These are phyloP conservation scores for Neurospora tetrasperma DNA, from an alignment of 495 filamentous ascomycete genomes.

Conservation along the genomic window DNA sequence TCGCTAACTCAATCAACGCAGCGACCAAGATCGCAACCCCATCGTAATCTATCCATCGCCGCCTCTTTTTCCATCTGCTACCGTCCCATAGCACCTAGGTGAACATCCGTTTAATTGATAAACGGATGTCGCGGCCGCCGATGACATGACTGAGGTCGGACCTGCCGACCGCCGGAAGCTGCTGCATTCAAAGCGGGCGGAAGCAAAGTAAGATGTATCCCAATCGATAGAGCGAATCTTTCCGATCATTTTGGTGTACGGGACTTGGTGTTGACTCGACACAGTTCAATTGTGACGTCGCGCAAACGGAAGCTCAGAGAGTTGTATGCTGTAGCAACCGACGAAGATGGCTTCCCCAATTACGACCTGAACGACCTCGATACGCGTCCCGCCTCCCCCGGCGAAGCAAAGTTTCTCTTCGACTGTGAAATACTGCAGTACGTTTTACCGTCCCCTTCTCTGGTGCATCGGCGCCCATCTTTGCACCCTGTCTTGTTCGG, in stretches of 20 bases:
- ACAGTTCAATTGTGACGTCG: constrained; percentile 62
- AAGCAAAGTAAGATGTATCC: constrained; percentile 35
- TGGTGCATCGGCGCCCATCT: constrained; percentile 5
- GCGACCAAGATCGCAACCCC: constrained; percentile 49
- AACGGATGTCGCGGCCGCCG: constrained; percentile 48
- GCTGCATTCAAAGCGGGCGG: constrained; percentile 42
- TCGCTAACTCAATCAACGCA: constrained; percentile 18
- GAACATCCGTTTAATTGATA: constrained; percentile 41
- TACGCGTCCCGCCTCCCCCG: constrained; percentile 39
- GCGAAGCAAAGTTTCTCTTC: constrained; percentile 58
- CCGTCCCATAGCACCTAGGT: constrained; percentile 21
- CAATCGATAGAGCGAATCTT: constrained; percentile 32
- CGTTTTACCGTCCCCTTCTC: constrained; percentile 21
- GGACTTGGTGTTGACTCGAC: constrained; percentile 27
- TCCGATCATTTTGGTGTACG: constrained; percentile 36
- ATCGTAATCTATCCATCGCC: constrained; percentile 52
- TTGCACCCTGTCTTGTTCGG: constrained; percentile 9
- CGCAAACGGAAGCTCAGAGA: constrained; percentile 78
- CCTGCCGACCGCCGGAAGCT: constrained; percentile 44
- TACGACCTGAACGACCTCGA: constrained; percentile 32
- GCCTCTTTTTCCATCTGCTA: constrained; percentile 22
- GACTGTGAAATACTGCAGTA: constrained; percentile 70
- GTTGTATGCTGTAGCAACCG: constrained; percentile 55
- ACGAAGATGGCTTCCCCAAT: constrained; percentile 33
- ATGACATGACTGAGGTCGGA: constrained; percentile 50